Base-by-base conservation (phyloP, 2,329 filamentous ascomycete genomes). In the Bipolaris zeicola region DNA sequence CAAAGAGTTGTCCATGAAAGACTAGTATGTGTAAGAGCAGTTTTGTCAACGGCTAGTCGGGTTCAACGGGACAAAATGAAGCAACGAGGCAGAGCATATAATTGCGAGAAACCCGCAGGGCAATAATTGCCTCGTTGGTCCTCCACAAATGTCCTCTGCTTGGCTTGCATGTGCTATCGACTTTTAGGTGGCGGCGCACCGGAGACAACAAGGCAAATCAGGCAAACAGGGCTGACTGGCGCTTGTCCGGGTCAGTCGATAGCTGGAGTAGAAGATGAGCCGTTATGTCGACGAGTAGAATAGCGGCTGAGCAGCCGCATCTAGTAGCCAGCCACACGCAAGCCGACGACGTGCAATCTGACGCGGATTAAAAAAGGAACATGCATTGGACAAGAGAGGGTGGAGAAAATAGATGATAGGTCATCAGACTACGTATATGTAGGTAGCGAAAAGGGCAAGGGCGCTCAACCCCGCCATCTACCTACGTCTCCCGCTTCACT, bases 211-310 rank as follows among this genome's bases (percentile, higher is more conserved):
- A 65, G 63, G 61, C 61, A 65, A 62, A 67, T 22, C 42, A 67
- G 65, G 63, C 65, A 66, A 65, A 54, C 18, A 31, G 50, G 55
- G 52, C 57, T 65, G 50, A 60, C 54, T 44, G 20, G 38, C 38
- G 57, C 26, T 31, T 31, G 33, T 49, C 13, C 37, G 5, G 18
- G 33, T 13, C 24, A 24, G 20, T 18, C 11, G 44, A 20, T 20
- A 37, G 44, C 44, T 22, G 26, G 8, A 14, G 11, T 20, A 8
- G 13, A n/a, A 47, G 18, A 33, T 14, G 24, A 16, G 33, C 20
- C 24, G 31, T 37, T n/a, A 14, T 18, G 14, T 6, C 5, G 28
- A 11, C 10, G 28, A n/a, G 16, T 37, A 44, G 31, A 8, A 44
- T 6, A 45, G 13, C 28, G 7, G 34, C 41, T 7, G 6, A 22